Evolutionary conservation across 2,329 filamentous ascomycete species (phyloP).

Genomic region (Aspergillus piperis): DNA sequence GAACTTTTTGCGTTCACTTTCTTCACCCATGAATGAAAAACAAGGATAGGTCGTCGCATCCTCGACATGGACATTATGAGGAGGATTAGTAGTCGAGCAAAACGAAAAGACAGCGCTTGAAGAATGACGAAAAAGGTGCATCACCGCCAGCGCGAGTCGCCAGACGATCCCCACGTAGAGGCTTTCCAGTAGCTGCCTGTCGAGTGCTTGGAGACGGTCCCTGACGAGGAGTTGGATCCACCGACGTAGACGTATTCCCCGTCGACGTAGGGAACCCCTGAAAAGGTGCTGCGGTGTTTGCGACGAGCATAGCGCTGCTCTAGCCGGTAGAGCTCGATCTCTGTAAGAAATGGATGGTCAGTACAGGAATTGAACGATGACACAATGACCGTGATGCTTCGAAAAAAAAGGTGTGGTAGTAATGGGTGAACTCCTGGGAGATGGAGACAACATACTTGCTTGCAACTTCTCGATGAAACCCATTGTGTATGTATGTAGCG

Average conservation of each 20-base stretch:
- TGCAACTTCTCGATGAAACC: conserved; percentile 54
- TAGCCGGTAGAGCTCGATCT: conserved; percentile 85
- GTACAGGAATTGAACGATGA: background rate
- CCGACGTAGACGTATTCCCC: conserved; percentile 84
- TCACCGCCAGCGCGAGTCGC: conserved; percentile 33
- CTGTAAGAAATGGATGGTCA: conserved; percentile 44
- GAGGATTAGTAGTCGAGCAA: conserved; percentile 20
- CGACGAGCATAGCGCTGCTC: conserved; percentile 93
- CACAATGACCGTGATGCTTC: background rate
- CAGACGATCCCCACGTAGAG: conserved; percentile 30
- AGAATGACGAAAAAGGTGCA: background rate
- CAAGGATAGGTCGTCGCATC: conserved; percentile 20
- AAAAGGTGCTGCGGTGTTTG: conserved; percentile 85
- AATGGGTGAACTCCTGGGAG: background rate
- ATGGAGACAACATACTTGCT: conserved; percentile 45
- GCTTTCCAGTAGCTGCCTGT: conserved; percentile 38
- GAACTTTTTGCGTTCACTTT: conserved; percentile 14
- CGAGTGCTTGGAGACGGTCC: conserved; percentile 43
- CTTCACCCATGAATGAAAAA: conserved; percentile 14
- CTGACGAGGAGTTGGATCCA: conserved; percentile 37
- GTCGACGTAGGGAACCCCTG: conserved; percentile 88
- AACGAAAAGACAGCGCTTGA: background rate
- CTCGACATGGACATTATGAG: conserved; percentile 25
- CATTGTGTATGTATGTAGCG: conserved; percentile 38
- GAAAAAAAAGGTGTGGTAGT: background rate